These are phyloP conservation scores for Pezicula radicicola DNA, from an alignment of 2,329 filamentous ascomycete genomes.

Conservation along the genomic window DNA sequence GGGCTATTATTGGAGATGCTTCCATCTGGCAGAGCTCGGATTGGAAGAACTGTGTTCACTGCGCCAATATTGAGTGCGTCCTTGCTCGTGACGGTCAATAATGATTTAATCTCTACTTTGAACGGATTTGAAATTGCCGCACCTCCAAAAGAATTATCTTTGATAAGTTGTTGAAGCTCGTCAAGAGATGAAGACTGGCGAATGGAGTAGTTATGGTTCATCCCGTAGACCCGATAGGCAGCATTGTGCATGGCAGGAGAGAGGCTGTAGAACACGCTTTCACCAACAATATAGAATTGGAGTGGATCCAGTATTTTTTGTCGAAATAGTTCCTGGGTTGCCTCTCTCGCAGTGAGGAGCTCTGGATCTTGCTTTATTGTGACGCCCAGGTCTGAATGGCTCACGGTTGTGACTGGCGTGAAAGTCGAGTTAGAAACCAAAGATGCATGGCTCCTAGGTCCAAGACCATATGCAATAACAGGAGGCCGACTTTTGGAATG, in stretches of 20 bases:
- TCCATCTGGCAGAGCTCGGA: conserved; percentile 39
- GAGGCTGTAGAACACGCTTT: conserved; percentile 64
- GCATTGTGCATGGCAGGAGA: conserved; percentile 75
- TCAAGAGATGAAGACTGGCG: conserved; percentile 58
- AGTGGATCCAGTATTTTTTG: conserved; percentile 63
- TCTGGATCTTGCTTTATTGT: conserved; percentile 37
- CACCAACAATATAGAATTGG: conserved; percentile 69
- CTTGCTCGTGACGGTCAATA: conserved; percentile 61
- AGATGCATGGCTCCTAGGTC: conserved; percentile 58
- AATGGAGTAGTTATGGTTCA: conserved; percentile 62
- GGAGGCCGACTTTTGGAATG: background rate
- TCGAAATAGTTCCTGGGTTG: background rate
- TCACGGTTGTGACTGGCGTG: conserved; percentile 45
- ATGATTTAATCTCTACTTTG: conserved; percentile 65
- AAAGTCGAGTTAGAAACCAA: conserved; percentile 64
- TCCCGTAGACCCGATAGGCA: conserved; percentile 60
- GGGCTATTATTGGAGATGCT: conserved; percentile 30
- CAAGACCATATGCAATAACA: conserved; percentile 63
- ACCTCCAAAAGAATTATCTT: conserved; percentile 65
- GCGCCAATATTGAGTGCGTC: conserved; percentile 71
- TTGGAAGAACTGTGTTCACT: conserved; percentile 72
- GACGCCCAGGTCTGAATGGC: conserved; percentile 27
- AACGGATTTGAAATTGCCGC: conserved; percentile 68
- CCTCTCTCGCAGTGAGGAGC: conserved; percentile 28
- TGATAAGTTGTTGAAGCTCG: conserved; percentile 57